Conservation (phyloP, 1,284 basidiomycete genomes). For the Flammula alnicola region DNA sequence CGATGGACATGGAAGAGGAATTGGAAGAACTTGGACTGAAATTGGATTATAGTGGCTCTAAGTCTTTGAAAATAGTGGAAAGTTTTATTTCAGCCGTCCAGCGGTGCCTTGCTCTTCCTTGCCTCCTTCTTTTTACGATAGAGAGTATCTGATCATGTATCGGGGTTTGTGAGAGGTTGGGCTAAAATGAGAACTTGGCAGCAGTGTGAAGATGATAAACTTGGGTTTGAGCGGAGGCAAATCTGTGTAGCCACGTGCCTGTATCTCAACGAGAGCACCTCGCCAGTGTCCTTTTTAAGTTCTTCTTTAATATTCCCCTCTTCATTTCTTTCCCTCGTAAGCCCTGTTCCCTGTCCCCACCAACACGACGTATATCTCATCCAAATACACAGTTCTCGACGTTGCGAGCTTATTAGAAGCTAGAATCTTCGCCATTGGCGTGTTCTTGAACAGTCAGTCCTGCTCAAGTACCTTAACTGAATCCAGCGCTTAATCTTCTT, state of each 20-base stretch:
- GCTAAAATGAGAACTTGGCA: not conserved
- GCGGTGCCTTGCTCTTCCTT: too few relatives aligned
- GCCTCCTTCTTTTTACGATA: too few relatives aligned
- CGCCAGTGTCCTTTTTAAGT: slow-evolving; percentile 14
- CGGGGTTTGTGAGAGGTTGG: slow-evolving; percentile 17
- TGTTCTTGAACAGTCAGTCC: slow-evolving; percentile 21
- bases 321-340: slow-evolving; percentile 15
- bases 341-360: slow-evolving; percentile 11
- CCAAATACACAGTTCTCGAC: slow-evolving; percentile 8
- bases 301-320: slow-evolving; percentile 25
- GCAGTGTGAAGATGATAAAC: slow-evolving; percentile 2
- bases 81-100: slow-evolving; percentile 1
- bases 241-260: slow-evolving; percentile 29
- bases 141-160: slow-evolving; percentile 8
- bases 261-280: slow-evolving; percentile 16
- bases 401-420: slow-evolving; percentile 8
- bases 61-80: not conserved
- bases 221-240: slow-evolving; percentile 26
- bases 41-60: slow-evolving; percentile 3
- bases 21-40: slow-evolving; percentile 1
- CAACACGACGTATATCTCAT: slow-evolving; percentile 8
- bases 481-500: slow-evolving; percentile 17
- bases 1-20: slow-evolving; percentile 10
- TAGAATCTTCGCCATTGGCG: slow-evolving; percentile 14
- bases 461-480: slow-evolving; percentile 6